A percentile compares a stretch with the other conserved stretches of the same genome.
These are phyloP conservation scores for Ceriops tagal DNA, from an alignment of 345 rosid genomes.

Conservation along the genomic window DNA sequence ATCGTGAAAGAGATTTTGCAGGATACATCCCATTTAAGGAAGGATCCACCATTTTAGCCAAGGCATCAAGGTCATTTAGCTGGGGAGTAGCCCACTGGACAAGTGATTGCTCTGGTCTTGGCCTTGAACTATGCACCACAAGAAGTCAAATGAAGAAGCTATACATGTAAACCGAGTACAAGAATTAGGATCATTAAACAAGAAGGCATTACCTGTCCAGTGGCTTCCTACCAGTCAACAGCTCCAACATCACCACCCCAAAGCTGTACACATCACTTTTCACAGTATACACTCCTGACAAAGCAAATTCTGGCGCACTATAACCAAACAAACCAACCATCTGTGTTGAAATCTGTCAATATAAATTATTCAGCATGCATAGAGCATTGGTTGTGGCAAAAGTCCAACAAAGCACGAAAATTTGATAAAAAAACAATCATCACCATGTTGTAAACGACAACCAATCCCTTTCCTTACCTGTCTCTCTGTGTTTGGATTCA, in stretches of 20 bases:
- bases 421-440: not conserved
- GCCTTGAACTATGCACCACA: slow-evolving; percentile 57
- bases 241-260: slow-evolving; percentile 98
- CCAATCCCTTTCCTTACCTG: slow-evolving; percentile 46
- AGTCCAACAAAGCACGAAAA: not conserved
- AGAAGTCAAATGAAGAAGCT: not conserved
- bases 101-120: slow-evolving; percentile 87
- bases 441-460: not conserved
- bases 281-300: slow-evolving; percentile 90
- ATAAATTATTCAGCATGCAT: slow-evolving; percentile 2
- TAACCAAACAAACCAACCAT: slow-evolving; percentile 96
- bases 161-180: not conserved
- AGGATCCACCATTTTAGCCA: slow-evolving; percentile 98
- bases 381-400: not conserved
- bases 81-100: slow-evolving; percentile 99
- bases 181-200: not conserved
- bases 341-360: slow-evolving; percentile 75
- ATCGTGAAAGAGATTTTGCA: slow-evolving; percentile 93
- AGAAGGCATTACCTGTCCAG: slow-evolving; percentile 64
- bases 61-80: slow-evolving; percentile 89
- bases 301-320: slow-evolving; percentile 95
- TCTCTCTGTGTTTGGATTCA: slow-evolving; percentile 88
- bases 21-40: slow-evolving; percentile 94
- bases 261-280: slow-evolving; percentile 98
- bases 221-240: slow-evolving; percentile 94